Conservation (phyloP, 257 asterid species). For the Ilex asprella region DNA sequence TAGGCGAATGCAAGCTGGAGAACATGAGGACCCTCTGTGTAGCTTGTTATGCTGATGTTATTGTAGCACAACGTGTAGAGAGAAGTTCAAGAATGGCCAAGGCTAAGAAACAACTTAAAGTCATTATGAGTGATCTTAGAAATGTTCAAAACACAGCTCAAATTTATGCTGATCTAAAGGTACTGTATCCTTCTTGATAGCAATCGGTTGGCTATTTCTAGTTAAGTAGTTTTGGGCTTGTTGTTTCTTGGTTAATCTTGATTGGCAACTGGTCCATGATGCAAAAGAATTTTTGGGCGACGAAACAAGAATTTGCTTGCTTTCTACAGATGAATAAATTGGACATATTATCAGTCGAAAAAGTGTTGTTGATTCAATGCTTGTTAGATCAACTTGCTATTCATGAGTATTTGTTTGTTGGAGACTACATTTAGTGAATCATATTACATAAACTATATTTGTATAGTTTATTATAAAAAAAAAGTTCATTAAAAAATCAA, state of each 20-base stretch:
- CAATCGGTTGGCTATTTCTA: background rate
- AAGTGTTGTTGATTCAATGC: too few relatives aligned
- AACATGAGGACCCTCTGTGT: slow-evolving; percentile 97
- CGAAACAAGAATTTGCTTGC: background rate
- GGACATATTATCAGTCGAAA: background rate
- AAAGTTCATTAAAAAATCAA: too few relatives aligned
- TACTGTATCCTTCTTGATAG: slow-evolving; percentile 8
- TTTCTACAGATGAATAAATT: background rate
- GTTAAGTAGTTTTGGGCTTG: background rate
- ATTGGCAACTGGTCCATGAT: background rate
- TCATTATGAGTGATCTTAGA: slow-evolving; percentile 35
- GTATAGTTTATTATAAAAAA: too few relatives aligned
- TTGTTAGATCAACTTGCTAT: too few relatives aligned
- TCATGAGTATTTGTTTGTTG: too few relatives aligned
- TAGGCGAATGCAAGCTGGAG: slow-evolving; percentile 96
- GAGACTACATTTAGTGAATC: too few relatives aligned
- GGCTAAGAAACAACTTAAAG: slow-evolving; percentile 68
- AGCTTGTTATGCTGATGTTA: slow-evolving; percentile 89
- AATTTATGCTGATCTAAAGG: slow-evolving; percentile 32
- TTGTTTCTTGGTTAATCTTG: background rate
- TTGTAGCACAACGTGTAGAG: slow-evolving; percentile 65
- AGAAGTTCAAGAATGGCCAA: slow-evolving; percentile 44
- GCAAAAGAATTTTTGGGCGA: background rate
- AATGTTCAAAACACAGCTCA: slow-evolving; percentile 15
- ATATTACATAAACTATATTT: too few relatives aligned